phyloP scores from a whole-genome alignment of 176 grass and related monocot species.

The Ananas comosus region DNA sequence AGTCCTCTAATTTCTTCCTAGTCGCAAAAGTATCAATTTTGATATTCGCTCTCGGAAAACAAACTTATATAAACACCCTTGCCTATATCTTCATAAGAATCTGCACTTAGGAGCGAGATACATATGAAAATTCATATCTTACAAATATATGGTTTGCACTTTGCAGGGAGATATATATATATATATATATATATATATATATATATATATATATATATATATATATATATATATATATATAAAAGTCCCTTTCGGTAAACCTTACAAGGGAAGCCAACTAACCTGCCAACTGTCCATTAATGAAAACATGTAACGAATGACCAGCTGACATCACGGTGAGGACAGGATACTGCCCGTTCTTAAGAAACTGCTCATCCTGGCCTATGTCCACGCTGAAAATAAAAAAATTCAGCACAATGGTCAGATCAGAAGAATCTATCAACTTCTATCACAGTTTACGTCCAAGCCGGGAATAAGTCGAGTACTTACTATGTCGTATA shows the following conservation, averaged over 20 bases:
- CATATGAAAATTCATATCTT: no score
- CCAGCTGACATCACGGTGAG: slow-evolving; percentile 95
- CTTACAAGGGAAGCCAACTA: neutral
- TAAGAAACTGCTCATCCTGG: slow-evolving; percentile 61
- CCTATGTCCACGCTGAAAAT: slow-evolving; percentile 54
- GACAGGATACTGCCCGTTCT: slow-evolving; percentile 33
- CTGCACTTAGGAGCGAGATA: no score
- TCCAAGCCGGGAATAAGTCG: slow-evolving; percentile 1
- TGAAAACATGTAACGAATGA: slow-evolving; percentile 80
- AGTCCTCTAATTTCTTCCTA: no score
- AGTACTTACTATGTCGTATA: slow-evolving; percentile 85
- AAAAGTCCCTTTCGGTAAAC: neutral
- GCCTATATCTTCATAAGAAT: no score
- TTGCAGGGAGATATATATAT: neutral
- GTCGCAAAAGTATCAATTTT: neutral
- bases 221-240: no score
- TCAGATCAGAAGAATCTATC: slow-evolving; percentile 2
- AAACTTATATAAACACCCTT: no score
- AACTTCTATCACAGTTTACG: neutral
- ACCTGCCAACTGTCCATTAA: slow-evolving; percentile 79
- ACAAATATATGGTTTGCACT: neutral
- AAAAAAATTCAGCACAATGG: slow-evolving; percentile 18
- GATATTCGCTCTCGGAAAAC: no score
- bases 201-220: no score
- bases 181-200: no score